Evolutionary conservation across 768 basidiomycete species (phyloP).

Genomic region (Russula compacta): DNA sequence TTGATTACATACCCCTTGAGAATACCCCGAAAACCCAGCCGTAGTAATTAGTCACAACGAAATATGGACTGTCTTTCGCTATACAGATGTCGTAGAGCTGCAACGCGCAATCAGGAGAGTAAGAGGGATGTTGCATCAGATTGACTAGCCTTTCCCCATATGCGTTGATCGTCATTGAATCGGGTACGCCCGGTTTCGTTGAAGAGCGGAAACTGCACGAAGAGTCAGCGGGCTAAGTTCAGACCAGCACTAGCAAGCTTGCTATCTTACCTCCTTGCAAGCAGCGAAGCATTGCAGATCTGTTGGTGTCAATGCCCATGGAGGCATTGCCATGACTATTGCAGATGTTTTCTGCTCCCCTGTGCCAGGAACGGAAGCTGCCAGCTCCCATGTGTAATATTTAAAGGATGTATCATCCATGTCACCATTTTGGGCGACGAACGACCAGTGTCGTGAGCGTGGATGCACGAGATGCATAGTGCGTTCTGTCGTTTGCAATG

Average conservation of each 20-base stretch:
- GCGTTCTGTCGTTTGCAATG: slow-evolving; percentile 14
- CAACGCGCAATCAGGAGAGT: not conserved
- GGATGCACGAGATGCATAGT: slow-evolving; percentile 15
- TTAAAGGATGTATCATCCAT: slow-evolving; percentile 8
- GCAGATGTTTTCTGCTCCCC: slow-evolving; percentile 4
- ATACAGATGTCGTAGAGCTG: slow-evolving; percentile 21
- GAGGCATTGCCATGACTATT: slow-evolving; percentile 17
- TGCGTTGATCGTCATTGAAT: slow-evolving; percentile 10
- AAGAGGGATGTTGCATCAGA: not conserved
- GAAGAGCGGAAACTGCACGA: slow-evolving; percentile 12
- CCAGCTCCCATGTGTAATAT: slow-evolving; percentile 12
- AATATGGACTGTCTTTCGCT: slow-evolving; percentile 17
- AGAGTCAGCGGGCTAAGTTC: not conserved
- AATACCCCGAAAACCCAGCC: slow-evolving; percentile 23
- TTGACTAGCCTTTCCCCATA: slow-evolving; percentile 17
- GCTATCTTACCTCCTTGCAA: slow-evolving; percentile 10
- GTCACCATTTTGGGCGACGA: slow-evolving; percentile 12
- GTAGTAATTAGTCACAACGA: slow-evolving; percentile 22
- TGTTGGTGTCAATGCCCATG: slow-evolving; percentile 14
- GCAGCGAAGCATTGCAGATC: slow-evolving; percentile 13
- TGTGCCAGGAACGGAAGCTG: not conserved
- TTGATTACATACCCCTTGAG: slow-evolving; percentile 12
- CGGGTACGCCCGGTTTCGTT: not conserved
- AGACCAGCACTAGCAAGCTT: not conserved
- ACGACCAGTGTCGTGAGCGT: slow-evolving; percentile 5